Percentiles rank a stretch among this genome's conserved stretches.
These are phyloP conservation scores for Lactarius tabidus DNA, from an alignment of 768 basidiomycete species.

Conservation along the genomic window DNA sequence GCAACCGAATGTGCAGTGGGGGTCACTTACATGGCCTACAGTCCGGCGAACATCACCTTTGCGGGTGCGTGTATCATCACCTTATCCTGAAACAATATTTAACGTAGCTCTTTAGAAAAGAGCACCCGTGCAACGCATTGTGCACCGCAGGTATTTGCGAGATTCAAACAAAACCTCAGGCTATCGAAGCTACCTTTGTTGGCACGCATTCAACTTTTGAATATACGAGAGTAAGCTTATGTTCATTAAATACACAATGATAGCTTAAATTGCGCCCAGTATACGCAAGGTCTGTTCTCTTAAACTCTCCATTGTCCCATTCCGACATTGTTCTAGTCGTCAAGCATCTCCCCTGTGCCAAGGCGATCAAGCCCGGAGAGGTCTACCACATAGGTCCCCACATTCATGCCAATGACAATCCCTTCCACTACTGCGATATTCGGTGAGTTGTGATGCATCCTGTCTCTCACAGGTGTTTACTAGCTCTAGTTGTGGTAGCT, in stretches of 20 bases:
- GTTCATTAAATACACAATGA: too few species aligned
- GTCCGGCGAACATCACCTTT: constrained; percentile 43
- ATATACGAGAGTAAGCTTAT: constrained; percentile 51
- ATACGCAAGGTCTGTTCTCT: constrained; percentile 43
- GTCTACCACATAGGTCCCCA: constrained; percentile 45
- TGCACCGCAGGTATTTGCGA: constrained; percentile 52
- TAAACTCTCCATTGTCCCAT: too few species aligned
- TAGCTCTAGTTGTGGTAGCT: constrained; percentile 43
- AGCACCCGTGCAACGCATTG: constrained; percentile 41
- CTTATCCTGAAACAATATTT: background rate
- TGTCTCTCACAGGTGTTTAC: background rate
- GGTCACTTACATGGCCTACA: constrained; percentile 50
- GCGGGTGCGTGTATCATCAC: constrained; percentile 40
- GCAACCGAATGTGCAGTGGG: constrained; percentile 47
- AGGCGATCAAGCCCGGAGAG: constrained; percentile 41
- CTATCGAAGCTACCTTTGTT: constrained; percentile 57
- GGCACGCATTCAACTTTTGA: constrained; percentile 56
- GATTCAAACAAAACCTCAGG: constrained; percentile 53
- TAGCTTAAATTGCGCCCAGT: constrained; percentile 32
- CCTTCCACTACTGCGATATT: constrained; percentile 52
- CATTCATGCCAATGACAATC: constrained; percentile 43
- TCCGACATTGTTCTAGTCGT: constrained; percentile 36
- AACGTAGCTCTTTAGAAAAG: constrained; percentile 37
- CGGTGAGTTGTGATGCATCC: constrained; percentile 36
- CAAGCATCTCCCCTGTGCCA: constrained; percentile 47